These are phyloP conservation scores for Alopecurus myosuroides DNA, from an alignment of 176 grass and related monocot genomes.

Conservation along the genomic window DNA sequence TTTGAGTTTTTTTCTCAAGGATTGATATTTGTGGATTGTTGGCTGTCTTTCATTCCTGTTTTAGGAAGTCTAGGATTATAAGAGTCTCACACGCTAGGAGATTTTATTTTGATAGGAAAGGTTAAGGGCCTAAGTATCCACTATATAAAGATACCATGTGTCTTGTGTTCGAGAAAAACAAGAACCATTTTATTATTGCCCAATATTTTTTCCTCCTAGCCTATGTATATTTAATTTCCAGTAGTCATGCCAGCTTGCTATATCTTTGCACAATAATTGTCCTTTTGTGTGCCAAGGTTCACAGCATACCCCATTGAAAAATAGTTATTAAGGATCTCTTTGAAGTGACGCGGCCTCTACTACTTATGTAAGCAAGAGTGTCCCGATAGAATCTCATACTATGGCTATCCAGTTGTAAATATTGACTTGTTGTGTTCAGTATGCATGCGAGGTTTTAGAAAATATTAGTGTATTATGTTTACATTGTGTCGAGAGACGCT, in stretches of 20 bases:
- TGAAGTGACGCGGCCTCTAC: neutral
- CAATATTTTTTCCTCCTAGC: neutral
- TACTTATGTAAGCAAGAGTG: neutral
- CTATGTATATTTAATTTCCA: neutral
- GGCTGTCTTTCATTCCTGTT: too few relatives aligned
- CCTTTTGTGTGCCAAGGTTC: neutral
- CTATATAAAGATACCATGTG: neutral
- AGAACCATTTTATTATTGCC: neutral
- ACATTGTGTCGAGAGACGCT: neutral
- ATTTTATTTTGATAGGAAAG: neutral
- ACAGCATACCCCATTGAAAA: neutral
- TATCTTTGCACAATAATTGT: neutral
- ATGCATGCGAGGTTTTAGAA: neutral
- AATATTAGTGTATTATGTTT: neutral
- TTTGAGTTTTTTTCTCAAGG: neutral
- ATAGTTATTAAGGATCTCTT: neutral
- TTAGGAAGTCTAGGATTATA: too few relatives aligned
- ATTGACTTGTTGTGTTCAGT: neutral
- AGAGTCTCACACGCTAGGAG: neutral
- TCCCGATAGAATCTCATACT: too few relatives aligned
- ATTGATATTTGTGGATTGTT: neutral
- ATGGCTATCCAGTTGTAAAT: neutral
- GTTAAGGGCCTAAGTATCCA: neutral
- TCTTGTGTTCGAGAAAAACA: neutral
- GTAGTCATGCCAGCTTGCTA: neutral